These are phyloP conservation scores for Scenedesmus sp. DNA, from an alignment of 163 green algal genomes.

Conservation along the genomic window DNA sequence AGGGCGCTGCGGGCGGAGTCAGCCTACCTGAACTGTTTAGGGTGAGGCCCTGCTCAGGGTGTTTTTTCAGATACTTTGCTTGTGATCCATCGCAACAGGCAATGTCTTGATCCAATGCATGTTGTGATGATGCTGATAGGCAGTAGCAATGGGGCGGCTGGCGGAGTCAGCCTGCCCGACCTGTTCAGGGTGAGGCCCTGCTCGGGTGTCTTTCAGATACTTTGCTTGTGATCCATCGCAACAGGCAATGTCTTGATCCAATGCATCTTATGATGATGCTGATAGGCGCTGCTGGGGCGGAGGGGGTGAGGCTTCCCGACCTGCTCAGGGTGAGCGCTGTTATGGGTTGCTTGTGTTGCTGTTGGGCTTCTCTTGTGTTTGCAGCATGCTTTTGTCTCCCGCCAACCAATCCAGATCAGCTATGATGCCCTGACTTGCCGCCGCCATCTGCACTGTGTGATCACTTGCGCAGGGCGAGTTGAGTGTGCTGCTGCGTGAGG, in stretches of 20 bases:
- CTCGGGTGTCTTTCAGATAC: too few relatives aligned
- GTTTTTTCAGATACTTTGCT: too few relatives aligned
- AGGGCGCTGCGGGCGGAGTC: constrained; percentile 87
- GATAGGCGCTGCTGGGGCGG: constrained; percentile 83
- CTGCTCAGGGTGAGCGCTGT: constrained; percentile 76
- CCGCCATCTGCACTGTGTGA: too few relatives aligned
- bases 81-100: too few relatives aligned
- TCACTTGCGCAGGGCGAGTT: constrained; percentile 81
- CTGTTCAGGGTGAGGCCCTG: constrained; percentile 75
- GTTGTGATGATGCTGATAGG: neutral
- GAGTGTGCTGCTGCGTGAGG: constrained; percentile 87
- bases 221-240: too few relatives aligned
- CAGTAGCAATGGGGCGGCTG: constrained; percentile 84
- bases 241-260: too few relatives aligned
- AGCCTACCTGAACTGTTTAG: constrained; percentile 89
- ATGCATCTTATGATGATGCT: too few relatives aligned
- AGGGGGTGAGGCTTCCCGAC: constrained; percentile 90
- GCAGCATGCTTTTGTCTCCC: too few relatives aligned
- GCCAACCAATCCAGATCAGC: too few relatives aligned
- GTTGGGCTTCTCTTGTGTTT: too few relatives aligned
- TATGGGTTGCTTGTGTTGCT: neutral
- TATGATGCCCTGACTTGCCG: too few relatives aligned
- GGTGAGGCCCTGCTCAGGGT: constrained; percentile 62
- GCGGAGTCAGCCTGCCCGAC: constrained; percentile 88
- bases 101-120: too few relatives aligned